A percentile compares a stretch with the other conserved stretches of the same genome.
Conservation (phyloP, 1,284 basidiomycete genomes). For the Rhodotorula sp. region DNA sequence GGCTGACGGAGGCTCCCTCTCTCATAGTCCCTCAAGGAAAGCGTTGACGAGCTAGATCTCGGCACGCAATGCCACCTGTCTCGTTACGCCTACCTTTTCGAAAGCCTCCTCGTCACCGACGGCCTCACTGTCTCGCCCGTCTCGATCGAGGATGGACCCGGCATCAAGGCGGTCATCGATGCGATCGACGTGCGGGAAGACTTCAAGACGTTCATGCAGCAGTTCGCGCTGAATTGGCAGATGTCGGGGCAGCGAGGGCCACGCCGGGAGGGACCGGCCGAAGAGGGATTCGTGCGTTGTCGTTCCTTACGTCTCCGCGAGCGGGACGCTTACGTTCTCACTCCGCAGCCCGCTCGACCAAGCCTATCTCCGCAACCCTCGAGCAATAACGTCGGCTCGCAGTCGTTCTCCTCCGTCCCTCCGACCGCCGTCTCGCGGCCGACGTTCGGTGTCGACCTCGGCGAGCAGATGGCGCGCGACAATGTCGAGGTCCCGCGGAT, state of each 20-base stretch:
- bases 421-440: slow-evolving; percentile 47
- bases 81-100: slow-evolving; percentile 89
- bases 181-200: slow-evolving; percentile 90
- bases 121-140: slow-evolving; percentile 73
- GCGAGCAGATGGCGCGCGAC: slow-evolving; percentile 87
- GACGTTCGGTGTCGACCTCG: slow-evolving; percentile 87
- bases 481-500: slow-evolving; percentile 83
- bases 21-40: slow-evolving; percentile 83
- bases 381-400: slow-evolving; percentile 1
- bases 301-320: neutral
- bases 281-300: slow-evolving; percentile 47
- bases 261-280: slow-evolving; percentile 48
- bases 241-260: slow-evolving; percentile 53
- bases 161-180: slow-evolving; percentile 82
- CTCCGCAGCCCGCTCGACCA: slow-evolving; percentile 2
- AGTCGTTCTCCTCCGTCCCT: slow-evolving; percentile 8
- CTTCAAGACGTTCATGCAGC: slow-evolving; percentile 96
- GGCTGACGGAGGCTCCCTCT: neutral
- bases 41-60: slow-evolving; percentile 91
- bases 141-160: slow-evolving; percentile 61
- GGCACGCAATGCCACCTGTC: slow-evolving; percentile 96
- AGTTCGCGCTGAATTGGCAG: slow-evolving; percentile 80
- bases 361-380: slow-evolving; percentile 9
- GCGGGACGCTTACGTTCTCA: neutral
- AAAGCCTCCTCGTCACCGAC: slow-evolving; percentile 84